Evolutionary conservation across 352 stramenopile species (phyloP), one percentile per base, ranked within the genome.

Genomic region (Globisporangium okanoganense): DNA sequence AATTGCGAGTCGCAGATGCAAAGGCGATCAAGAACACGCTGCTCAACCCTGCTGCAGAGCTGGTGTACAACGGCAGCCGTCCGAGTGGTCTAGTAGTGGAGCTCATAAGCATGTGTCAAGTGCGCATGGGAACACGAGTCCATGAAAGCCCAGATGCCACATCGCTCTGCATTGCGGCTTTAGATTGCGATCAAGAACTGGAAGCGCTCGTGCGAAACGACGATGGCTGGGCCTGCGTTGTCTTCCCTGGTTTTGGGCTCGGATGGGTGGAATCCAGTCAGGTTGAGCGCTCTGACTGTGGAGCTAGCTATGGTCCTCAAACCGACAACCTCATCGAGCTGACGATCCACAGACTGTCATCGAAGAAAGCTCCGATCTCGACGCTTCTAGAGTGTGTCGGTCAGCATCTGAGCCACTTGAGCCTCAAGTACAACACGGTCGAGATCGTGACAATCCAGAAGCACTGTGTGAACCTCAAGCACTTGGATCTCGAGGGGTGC

Each of bases 21-120:
- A 62, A 52, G 22, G 48, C 41, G 35, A 31, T 58, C 35, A 64
- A 51, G 50, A 35, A n/a, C 27, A 54, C 56, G 18, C 40, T 64
- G 25, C 8, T 10, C 5, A 20, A 63, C 5, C 57, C 57, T 22
- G 33, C 36, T 18, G 20, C 14, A 16, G 57, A 63, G 16, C 18
- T 62, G 3, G 29, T 62, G 56, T 62, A 31, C 33, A 47, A 54
- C 14, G 56, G 43, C 1, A 27, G n/a, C 6, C 22, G 20, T 8
- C 14, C 13, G 7, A 5, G 3, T 25, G 29, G 43, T 6, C 1
- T 10, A 29, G 38, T 5, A 0, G 24, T 20, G 18, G 38, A 22
- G 35, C 9, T 12, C 18, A 2, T 24, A 24, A 35, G 7, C 14
- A 53, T 62, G 18, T 40, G 31, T 12, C 3, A 12, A 22, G 43